Evolutionary conservation across 495 filamentous ascomycete genomes (phyloP).

Genomic region (Penicillium lividum): DNA sequence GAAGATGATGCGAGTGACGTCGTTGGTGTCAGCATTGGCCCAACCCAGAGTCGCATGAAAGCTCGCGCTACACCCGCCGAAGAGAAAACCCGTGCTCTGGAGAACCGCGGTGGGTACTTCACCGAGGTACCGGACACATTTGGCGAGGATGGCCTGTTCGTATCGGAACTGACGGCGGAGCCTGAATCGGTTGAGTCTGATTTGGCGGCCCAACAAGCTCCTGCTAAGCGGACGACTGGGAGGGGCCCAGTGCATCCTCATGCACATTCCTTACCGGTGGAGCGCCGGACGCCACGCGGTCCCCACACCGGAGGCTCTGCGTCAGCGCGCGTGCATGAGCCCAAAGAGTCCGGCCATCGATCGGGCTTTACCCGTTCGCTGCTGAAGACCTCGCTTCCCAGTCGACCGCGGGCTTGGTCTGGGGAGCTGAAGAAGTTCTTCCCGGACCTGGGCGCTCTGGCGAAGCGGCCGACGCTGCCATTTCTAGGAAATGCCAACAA

Average conservation of each 20-base stretch:
- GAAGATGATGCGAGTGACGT: slow-evolving; percentile 59
- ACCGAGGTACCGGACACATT: slow-evolving; percentile 34
- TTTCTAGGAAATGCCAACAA: slow-evolving; percentile 34
- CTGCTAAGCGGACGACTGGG: slow-evolving; percentile 2
- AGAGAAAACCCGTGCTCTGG: slow-evolving; percentile 72
- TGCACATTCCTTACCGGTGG: slow-evolving; percentile 2
- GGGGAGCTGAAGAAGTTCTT: slow-evolving; percentile 46
- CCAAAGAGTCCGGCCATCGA: slow-evolving; percentile 23
- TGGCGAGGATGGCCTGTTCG: slow-evolving; percentile 34
- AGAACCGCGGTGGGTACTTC: slow-evolving; percentile 57
- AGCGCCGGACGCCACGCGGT: slow-evolving; percentile 15
- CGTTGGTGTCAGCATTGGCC: slow-evolving; percentile 76
- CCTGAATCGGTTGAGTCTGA: slow-evolving; percentile 29
- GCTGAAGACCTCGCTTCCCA: slow-evolving; percentile 40
- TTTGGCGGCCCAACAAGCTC: background rate
- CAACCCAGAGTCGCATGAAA: slow-evolving; percentile 68
- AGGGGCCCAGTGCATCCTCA: slow-evolving; percentile 12
- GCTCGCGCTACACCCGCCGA: slow-evolving; percentile 69
- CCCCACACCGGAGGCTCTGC: slow-evolving; percentile 21
- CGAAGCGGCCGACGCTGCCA: slow-evolving; percentile 51
- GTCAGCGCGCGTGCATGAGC: slow-evolving; percentile 5
- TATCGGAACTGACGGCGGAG: slow-evolving; percentile 37
- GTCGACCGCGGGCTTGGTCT: slow-evolving; percentile 43
- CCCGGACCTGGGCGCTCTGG: slow-evolving; percentile 45
- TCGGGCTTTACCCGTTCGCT: slow-evolving; percentile 44